Conservation (phyloP, 108 stramenopile genomes). For the Cyclostephanos tholiformis region DNA sequence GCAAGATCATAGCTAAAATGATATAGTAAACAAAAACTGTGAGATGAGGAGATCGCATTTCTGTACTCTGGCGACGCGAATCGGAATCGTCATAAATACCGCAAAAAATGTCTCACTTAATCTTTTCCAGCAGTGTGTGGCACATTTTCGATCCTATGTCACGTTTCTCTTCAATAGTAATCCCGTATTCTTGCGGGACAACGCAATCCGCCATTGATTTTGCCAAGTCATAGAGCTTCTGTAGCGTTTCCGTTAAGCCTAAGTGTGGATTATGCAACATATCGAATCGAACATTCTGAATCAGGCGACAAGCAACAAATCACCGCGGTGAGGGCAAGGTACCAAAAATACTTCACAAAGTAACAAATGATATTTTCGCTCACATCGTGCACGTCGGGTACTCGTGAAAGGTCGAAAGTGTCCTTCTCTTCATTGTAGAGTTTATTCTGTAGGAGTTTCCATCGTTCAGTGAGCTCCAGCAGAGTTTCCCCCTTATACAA, state of each 20-base stretch:
- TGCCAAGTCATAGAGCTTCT: constrained; percentile 88
- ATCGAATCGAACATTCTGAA: constrained; percentile 47
- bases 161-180: constrained; percentile 82
- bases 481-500: constrained; percentile 94
- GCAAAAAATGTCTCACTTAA: constrained; percentile 55
- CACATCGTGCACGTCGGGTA: constrained; percentile 90
- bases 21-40: neutral
- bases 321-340: neutral
- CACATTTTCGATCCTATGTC: constrained; percentile 92
- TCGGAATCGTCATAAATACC: neutral
- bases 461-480: constrained; percentile 91
- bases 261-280: constrained; percentile 94
- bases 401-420: constrained; percentile 88
- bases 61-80: neutral
- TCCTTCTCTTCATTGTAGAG: constrained; percentile 86
- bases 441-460: constrained; percentile 89
- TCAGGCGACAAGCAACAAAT: neutral
- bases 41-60: neutral
- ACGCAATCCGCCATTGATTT: constrained; percentile 93
- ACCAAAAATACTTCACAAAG: neutral
- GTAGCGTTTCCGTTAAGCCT: constrained; percentile 71
- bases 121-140: constrained; percentile 92
- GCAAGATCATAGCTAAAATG: constrained; percentile 74
- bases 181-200: constrained; percentile 98
- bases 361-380: constrained; percentile 50